These are phyloP conservation scores for Cicer bijugum DNA, from an alignment of 306 rosid species.

Conservation along the genomic window DNA sequence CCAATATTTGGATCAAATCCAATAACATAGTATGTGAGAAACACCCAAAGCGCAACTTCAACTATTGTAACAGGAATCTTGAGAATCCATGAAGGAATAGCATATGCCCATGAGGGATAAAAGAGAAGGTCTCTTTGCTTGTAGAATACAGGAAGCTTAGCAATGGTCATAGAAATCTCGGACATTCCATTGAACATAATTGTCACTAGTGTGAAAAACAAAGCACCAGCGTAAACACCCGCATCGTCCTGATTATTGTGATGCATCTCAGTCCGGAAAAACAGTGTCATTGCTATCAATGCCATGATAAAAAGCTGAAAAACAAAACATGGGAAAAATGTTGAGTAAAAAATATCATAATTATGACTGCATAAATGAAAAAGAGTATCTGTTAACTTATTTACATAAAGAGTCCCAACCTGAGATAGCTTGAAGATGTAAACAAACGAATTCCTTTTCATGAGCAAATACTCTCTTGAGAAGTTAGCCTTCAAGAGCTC, in stretches of 20 bases:
- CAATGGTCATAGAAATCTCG: conserved; percentile 59
- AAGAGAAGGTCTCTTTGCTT: conserved; percentile 70
- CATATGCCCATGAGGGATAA: conserved; percentile 69
- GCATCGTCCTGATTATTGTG: conserved; percentile 53
- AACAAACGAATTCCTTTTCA: conserved; percentile 61
- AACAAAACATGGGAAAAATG: conserved; percentile 27
- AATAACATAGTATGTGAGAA: conserved; percentile 60
- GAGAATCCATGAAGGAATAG: conserved; percentile 64
- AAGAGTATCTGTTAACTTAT: background rate
- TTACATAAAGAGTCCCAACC: conserved; percentile 38
- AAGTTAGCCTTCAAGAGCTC: conserved; percentile 63
- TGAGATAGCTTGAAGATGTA: conserved; percentile 56
- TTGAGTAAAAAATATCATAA: conserved; percentile 7
- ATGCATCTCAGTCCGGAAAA: conserved; percentile 77
- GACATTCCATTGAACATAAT: conserved; percentile 63
- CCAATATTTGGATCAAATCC: conserved; percentile 65
- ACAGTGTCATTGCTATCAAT: conserved; percentile 58
- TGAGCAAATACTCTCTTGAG: conserved; percentile 58
- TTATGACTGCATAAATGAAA: background rate
- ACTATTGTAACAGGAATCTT: conserved; percentile 56
- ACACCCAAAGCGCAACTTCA: conserved; percentile 62
- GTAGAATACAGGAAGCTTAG: conserved; percentile 68
- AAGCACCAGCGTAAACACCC: conserved; percentile 58
- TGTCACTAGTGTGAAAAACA: conserved; percentile 54
- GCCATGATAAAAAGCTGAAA: conserved; percentile 62